Percentiles rank a stretch among this genome's conserved stretches.
phyloP scores from a whole-genome alignment of 148 eudicot species.

The Arctostaphylos glauca region DNA sequence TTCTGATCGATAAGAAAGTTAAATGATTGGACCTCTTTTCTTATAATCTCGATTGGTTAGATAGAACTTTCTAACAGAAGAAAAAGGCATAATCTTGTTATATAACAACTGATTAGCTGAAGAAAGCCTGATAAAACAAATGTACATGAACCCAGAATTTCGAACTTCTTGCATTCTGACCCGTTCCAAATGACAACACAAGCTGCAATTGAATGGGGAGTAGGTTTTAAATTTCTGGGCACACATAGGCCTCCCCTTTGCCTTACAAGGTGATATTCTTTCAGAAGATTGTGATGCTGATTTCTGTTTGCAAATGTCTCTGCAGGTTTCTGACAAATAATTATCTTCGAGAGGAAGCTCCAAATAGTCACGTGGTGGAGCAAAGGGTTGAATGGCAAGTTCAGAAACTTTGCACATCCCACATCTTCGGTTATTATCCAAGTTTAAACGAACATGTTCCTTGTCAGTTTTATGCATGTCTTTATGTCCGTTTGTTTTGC shows the following conservation, averaged over 20 bases:
- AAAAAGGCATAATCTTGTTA: background rate
- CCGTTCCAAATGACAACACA: background rate
- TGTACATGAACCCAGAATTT: background rate
- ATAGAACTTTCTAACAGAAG: background rate
- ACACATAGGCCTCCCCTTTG: background rate
- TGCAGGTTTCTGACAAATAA: conserved; percentile 90
- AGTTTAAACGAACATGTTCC: background rate
- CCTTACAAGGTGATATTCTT: background rate
- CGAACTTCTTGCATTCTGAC: background rate
- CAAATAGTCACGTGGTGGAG: conserved; percentile 90
- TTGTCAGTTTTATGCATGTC: background rate
- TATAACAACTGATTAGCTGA: background rate
- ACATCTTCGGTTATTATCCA: background rate
- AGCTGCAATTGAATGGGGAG: background rate
- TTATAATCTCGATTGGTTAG: background rate
- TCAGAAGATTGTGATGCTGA: background rate
- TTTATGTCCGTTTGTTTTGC: background rate
- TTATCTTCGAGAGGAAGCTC: conserved; percentile 95
- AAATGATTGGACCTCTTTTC: background rate
- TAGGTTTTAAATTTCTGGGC: background rate
- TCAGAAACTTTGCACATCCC: conserved; percentile 16
- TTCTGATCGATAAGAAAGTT: background rate
- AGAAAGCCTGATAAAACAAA: background rate
- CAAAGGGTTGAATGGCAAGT: conserved; percentile 99
- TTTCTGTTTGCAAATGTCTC: background rate